These are phyloP conservation scores for Bipolaris sorokiniana DNA, from an alignment of 2,329 filamentous ascomycete genomes.

Conservation along the genomic window DNA sequence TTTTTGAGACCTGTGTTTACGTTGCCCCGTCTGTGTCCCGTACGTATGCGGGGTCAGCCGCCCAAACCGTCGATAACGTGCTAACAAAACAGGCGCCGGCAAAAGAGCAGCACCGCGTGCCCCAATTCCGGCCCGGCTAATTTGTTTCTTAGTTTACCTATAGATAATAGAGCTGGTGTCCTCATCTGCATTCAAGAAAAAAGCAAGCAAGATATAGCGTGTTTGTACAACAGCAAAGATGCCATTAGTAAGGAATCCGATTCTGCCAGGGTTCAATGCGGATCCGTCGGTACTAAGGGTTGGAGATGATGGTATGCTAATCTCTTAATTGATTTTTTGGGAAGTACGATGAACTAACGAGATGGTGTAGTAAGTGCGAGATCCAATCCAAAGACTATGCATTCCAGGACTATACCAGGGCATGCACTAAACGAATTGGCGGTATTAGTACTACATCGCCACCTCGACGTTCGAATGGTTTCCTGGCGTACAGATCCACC, in stretches of 20 bases:
- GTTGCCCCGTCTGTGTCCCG: background rate
- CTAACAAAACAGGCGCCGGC: constrained; percentile 16
- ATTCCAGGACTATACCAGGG: background rate
- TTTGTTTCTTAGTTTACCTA: background rate
- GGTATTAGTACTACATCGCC: constrained; percentile 59
- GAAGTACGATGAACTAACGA: background rate
- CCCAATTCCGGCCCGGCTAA: constrained; percentile 11
- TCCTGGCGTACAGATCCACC: constrained; percentile 61
- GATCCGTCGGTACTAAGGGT: constrained; percentile 64
- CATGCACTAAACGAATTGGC: background rate
- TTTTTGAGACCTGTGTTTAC: no score
- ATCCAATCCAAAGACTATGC: background rate
- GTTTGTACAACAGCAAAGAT: constrained; percentile 18
- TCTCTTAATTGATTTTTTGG: background rate
- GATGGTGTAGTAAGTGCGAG: background rate
- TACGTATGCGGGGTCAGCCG: background rate
- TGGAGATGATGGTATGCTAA: constrained; percentile 45
- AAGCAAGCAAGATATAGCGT: background rate
- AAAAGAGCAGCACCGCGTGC: constrained; percentile 10
- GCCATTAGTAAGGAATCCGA: constrained; percentile 55
- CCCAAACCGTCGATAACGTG: background rate
- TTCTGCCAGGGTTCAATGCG: constrained; percentile 66
- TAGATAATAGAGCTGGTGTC: background rate
- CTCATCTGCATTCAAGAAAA: background rate
- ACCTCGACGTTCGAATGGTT: constrained; percentile 69